Evolutionary conservation across 306 rosid species (phyloP), one percentile per base, ranked within the genome.

Genomic region (Cercis canadensis): DNA sequence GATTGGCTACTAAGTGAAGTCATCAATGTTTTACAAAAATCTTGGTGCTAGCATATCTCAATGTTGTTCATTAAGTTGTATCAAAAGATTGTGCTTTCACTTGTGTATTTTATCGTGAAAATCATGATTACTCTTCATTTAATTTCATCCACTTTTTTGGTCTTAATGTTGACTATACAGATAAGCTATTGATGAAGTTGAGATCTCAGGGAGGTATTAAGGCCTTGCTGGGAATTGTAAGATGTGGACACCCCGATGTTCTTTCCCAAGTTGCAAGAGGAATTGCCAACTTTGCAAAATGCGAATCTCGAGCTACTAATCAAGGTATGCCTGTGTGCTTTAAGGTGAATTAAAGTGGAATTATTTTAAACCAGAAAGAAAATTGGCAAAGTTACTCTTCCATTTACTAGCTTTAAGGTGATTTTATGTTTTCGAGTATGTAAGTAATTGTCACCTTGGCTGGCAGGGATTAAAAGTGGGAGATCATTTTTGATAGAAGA

Each of bases 251-350:
- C 78, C 91, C 99, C 11, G 97, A 95, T 69, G 99, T 94, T 73
- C 97, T 94, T 80, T 86, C 99, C 68, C 99, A 95, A 85, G 96
- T 95, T 52, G 97, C 99, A 39, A 85, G 97, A 66, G 99, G 99
- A 73, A 88, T 95, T 11, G 99, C 99, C 4, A 95, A 95, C 85
- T 95, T 91, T 32, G 99, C 99, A 41, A 95, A 95, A 80, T 95
- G 99, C 72, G 99, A 95, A 74, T 95, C 99, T 40, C 94, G 99
- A 61, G 92, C 92, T 18, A 86, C 92, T 64, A 81, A 66, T 69
- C 99, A 95, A 81, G 97, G 99, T 91, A 75, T 65, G 70, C 52
- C 50, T 56, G 69, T 65, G 14, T 58, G 71, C 51, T 37, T 1
- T 24, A 24, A 1, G 29, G 29, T 24, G 29, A 24, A 24, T 53